phyloP scores from a whole-genome alignment of 805 yeast species.

The Starmera dryadoides region DNA sequence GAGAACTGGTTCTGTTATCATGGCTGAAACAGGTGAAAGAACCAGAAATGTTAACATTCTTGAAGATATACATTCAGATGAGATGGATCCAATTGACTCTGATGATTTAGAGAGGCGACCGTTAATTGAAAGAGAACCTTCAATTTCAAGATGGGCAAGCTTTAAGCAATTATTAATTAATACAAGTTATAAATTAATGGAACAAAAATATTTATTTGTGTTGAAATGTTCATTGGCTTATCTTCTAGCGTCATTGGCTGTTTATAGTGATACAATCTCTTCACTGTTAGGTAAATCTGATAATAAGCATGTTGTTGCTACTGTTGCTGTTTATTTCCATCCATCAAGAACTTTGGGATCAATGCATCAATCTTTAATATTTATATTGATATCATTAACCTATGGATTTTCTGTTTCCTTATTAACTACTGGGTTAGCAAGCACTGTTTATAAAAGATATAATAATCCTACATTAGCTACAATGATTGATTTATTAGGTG shows the following conservation, averaged over 20 bases:
- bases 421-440: conserved; percentile 43
- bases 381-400: conserved; percentile 45
- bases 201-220: conserved; percentile 21
- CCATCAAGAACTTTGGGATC: conserved; percentile 75
- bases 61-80: conserved; percentile 4
- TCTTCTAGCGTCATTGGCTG: conserved; percentile 64
- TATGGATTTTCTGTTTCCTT: conserved; percentile 49
- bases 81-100: conserved; percentile 3
- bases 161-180: neutral
- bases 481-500: conserved; percentile 44
- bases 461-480: conserved; percentile 45
- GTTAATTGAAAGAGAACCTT: conserved; percentile 1
- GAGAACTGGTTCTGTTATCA: conserved; percentile 30
- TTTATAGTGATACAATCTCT: conserved; percentile 47
- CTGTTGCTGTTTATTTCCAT: conserved; percentile 80
- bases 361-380: conserved; percentile 67
- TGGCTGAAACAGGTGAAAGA: conserved; percentile 37
- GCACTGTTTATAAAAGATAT: conserved; percentile 32
- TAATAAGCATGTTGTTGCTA: conserved; percentile 75
- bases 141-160: neutral
- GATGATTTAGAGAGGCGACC: conserved; percentile 13
- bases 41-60: conserved; percentile 20
- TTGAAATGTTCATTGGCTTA: conserved; percentile 72
- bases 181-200: neutral
- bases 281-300: conserved; percentile 54